These are phyloP conservation scores for Rhinocladiella similis DNA, from an alignment of 2,329 filamentous ascomycete species.

Conservation along the genomic window DNA sequence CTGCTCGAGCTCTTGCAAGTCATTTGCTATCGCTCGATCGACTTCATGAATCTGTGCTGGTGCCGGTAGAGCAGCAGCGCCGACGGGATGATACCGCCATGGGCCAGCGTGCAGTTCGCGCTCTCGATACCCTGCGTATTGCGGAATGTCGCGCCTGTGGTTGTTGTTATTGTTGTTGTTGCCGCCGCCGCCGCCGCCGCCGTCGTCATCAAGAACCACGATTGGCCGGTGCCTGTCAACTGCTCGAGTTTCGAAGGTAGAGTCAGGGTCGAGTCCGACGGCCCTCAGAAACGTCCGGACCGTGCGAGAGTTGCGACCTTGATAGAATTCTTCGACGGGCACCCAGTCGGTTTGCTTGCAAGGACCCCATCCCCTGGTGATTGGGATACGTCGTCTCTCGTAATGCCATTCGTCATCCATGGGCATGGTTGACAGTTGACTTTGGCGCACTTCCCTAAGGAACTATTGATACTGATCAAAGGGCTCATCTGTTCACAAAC, in stretches of 20 bases:
- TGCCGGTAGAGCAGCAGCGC: background rate
- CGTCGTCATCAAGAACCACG: too few relatives aligned
- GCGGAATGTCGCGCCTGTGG: background rate
- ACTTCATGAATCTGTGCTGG: constrained; percentile 1
- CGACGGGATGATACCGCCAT: constrained; percentile 1
- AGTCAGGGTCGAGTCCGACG: constrained; percentile 13
- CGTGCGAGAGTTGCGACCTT: constrained; percentile 4
- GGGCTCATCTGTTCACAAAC: too few relatives aligned
- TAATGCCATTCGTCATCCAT: constrained; percentile 10
- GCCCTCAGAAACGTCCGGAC: constrained; percentile 7
- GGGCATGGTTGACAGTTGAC: background rate
- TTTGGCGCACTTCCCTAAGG: too few relatives aligned
- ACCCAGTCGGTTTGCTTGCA: constrained; percentile 20
- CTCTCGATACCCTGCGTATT: constrained; percentile 8
- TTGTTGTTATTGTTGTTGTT: background rate
- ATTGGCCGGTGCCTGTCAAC: too few relatives aligned
- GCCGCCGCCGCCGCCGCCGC: too few relatives aligned
- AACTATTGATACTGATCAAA: too few relatives aligned
- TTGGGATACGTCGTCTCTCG: constrained; percentile 8
- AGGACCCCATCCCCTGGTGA: constrained; percentile 18
- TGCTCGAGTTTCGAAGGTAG: background rate
- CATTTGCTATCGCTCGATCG: constrained; percentile 7
- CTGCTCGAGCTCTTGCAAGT: constrained; percentile 11
- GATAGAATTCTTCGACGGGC: constrained; percentile 17
- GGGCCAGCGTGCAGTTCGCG: background rate